Base-by-base conservation (phyloP, 129 eudicot species). In the Heracleum sosnowskyi region DNA sequence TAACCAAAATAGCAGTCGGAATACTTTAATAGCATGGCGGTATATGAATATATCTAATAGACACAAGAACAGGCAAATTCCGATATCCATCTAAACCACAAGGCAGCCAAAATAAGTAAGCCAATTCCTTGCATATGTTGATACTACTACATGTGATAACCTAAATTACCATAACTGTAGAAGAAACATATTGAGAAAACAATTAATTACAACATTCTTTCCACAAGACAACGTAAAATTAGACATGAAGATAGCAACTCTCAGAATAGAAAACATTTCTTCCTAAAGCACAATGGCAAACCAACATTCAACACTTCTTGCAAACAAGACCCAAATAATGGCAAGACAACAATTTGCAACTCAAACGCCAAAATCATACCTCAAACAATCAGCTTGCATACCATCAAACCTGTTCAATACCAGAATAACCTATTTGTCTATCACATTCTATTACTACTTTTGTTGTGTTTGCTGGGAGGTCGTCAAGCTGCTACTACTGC, bases 391-490 rank as follows among this genome's bases (percentile, higher is more conserved):
- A 20, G 28, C 31, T 57, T 75, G 49, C 63, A 75, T 16, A 79
- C 81, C 76, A n/a, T 64, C 79, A 74, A 42, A 57, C n/a, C 64
- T 13, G 73, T 68, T 63, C 73, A 75, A 36, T 4, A 78, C 57
- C 8, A 3, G 45, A 18, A 44, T 31, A 44, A 49, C 68, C 31
- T 57, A 28, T 33, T 80, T 73, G 31, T 39, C 60, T 42, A 74
- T 74, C n/a, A 74, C 11, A 74, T 28, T 36, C 77, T 69, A 64
- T 83, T 82, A 84, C 80, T 53, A 53, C 86, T 76, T 93, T 45
- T 89, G 80, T 28, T 92, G 87, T 16, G 89, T 75, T 69, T 83
- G 77, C 40, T 90, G 77, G 51, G 81, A 79, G 62, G 82, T 79
- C 16, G 80, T 79, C 70, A 80, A 82, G 68, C 82, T 82, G 75